These are phyloP conservation scores for Citrullus amarus DNA, from an alignment of 306 rosid genomes.

Conservation along the genomic window DNA sequence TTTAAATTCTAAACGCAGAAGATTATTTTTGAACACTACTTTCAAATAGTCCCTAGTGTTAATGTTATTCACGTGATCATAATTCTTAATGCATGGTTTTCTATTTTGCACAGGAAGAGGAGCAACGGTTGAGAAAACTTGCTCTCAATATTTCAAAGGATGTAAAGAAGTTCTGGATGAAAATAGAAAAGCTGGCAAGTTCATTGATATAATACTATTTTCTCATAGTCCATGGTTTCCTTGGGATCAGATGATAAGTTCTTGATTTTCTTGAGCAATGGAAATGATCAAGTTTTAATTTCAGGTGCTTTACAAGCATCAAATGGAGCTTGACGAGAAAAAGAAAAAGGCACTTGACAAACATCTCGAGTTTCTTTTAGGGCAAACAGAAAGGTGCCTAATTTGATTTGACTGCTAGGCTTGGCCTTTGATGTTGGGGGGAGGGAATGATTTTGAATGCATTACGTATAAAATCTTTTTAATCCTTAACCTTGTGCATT, in stretches of 20 bases:
- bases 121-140: conserved; percentile 80
- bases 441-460: neutral
- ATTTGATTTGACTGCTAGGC: neutral
- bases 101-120: conserved; percentile 65
- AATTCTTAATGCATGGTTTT: conserved; percentile 4
- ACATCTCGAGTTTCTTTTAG: conserved; percentile 95
- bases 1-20: neutral
- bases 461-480: neutral
- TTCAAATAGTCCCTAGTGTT: neutral
- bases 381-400: conserved; percentile 87
- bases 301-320: conserved; percentile 97
- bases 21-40: neutral
- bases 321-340: conserved; percentile 85
- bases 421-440: neutral
- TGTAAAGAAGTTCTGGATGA: conserved; percentile 93
- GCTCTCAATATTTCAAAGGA: conserved; percentile 93
- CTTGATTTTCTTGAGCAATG: neutral
- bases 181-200: conserved; percentile 93
- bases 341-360: conserved; percentile 93
- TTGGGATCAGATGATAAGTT: neutral
- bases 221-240: neutral
- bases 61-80: neutral
- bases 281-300: conserved; percentile 14
- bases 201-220: neutral
- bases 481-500: neutral